These are phyloP conservation scores for Aschersonia sp. DNA, from an alignment of 2,329 filamentous ascomycete genomes.

Conservation along the genomic window DNA sequence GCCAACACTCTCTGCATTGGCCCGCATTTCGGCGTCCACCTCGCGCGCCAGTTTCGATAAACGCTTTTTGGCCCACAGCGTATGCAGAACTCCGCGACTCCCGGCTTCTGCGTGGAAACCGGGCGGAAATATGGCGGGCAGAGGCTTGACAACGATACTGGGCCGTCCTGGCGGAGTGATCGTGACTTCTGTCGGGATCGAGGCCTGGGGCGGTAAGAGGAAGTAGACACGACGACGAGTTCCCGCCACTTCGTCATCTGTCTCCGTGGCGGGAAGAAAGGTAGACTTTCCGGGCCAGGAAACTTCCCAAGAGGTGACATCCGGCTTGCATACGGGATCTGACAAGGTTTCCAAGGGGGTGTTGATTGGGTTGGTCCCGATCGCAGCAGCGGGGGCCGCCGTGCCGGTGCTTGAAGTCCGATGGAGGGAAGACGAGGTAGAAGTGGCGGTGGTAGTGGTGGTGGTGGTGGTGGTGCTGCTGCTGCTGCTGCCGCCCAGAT, in stretches of 20 bases:
- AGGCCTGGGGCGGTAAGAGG: slow-evolving; percentile 56
- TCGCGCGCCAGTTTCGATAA: slow-evolving; percentile 62
- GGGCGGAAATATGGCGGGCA: slow-evolving; percentile 75
- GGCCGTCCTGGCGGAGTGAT: slow-evolving; percentile 32
- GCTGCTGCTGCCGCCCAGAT: slow-evolving; percentile 20
- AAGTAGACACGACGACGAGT: slow-evolving; percentile 58
- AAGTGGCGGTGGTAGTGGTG: too few species aligned
- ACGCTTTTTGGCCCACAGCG: slow-evolving; percentile 77
- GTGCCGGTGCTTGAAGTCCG: too few species aligned
- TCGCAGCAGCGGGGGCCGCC: too few species aligned
- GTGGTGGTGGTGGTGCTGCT: background rate
- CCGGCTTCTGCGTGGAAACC: slow-evolving; percentile 58
- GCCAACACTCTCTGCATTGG: slow-evolving; percentile 69
- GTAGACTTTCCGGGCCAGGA: slow-evolving; percentile 72
- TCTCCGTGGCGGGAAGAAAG: slow-evolving; percentile 45
- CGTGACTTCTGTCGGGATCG: slow-evolving; percentile 58
- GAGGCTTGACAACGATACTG: slow-evolving; percentile 51
- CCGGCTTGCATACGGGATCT: background rate
- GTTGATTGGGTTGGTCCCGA: too few species aligned
- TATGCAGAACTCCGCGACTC: slow-evolving; percentile 72
- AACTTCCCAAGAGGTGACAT: slow-evolving; percentile 49
- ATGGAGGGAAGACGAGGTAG: too few species aligned
- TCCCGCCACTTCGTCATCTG: slow-evolving; percentile 14
- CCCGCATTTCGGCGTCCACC: slow-evolving; percentile 56
- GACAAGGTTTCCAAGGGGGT: background rate